These are phyloP conservation scores for Cyberlindnera sargentensis DNA, from an alignment of 805 yeast genomes.

Conservation along the genomic window DNA sequence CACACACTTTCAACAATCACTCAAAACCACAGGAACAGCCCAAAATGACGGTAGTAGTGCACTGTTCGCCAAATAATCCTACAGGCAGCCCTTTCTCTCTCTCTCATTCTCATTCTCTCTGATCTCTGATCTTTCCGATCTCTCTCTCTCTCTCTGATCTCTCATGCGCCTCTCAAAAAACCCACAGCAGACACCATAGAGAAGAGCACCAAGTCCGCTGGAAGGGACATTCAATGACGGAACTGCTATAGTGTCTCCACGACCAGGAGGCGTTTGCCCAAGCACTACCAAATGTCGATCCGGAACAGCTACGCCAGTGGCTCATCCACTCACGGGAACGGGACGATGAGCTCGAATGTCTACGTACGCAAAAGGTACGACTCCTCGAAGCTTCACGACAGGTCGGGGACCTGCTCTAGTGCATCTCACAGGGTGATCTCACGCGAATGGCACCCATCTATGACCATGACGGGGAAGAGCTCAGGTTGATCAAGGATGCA, in stretches of 20 bases:
- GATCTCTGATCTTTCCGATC: no score
- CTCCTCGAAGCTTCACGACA: slow-evolving; percentile 28
- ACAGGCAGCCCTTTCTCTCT: no score
- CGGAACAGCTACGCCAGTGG: slow-evolving; percentile 5
- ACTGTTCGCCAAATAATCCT: no score
- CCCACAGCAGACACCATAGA: no score
- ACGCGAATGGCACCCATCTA: slow-evolving; percentile 55
- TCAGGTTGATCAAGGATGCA: slow-evolving; percentile 66
- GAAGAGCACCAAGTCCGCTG: no score
- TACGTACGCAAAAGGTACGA: background rate
- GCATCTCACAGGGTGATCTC: slow-evolving; percentile 80
- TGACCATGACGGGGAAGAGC: slow-evolving; percentile 71
- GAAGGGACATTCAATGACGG: background rate
- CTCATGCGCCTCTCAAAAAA: no score
- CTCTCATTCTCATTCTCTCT: no score
- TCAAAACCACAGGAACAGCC: no score
- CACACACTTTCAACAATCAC: no score
- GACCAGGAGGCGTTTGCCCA: slow-evolving; percentile 5
- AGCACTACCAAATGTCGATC: slow-evolving; percentile 1
- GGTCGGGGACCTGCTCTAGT: slow-evolving; percentile 79
- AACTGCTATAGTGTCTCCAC: slow-evolving; percentile 1
- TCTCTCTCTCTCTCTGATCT: no score
- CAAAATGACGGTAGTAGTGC: no score
- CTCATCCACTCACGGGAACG: background rate
- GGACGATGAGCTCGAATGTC: background rate